Evolutionary conservation across 2,329 filamentous ascomycete species (phyloP).

Genomic region (Triangularia verruculosa): DNA sequence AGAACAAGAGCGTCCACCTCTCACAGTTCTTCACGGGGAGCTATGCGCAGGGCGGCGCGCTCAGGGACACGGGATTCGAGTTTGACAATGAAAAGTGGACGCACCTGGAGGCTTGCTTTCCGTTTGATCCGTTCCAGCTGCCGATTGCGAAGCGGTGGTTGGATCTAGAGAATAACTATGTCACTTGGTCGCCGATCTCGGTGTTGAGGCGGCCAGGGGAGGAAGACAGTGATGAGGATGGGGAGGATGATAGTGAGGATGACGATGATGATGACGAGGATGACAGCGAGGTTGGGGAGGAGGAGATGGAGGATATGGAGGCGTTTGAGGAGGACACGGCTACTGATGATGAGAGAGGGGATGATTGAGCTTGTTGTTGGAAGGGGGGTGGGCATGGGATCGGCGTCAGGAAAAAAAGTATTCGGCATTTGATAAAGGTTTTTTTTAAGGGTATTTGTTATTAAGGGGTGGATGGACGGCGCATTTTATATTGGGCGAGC

Average conservation of each 20-base stretch:
- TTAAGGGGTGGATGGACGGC: not conserved
- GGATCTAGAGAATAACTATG: constrained; percentile 67
- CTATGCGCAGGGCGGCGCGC: constrained; percentile 52
- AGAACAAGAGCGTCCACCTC: constrained; percentile 85
- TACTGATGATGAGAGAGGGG: constrained; percentile 27
- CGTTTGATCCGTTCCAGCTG: constrained; percentile 93
- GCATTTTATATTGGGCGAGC: not conserved
- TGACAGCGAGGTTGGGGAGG: not conserved
- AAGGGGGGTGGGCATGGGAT: not conserved
- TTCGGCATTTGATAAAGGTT: not conserved
- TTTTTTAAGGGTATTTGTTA: not conserved
- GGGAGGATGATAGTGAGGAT: constrained; percentile 44
- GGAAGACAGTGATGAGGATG: constrained; percentile 52
- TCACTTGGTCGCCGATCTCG: constrained; percentile 73
- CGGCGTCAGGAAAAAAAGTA: not conserved
- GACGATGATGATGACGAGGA: constrained; percentile 23
- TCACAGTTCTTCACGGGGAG: constrained; percentile 63
- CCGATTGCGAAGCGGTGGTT: constrained; percentile 87
- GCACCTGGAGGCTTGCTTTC: constrained; percentile 91
- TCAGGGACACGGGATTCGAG: constrained; percentile 51
- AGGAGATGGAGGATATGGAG: not conserved
- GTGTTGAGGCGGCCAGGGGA: constrained; percentile 61
- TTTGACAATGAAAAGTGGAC: constrained; percentile 71
- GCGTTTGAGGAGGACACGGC: constrained; percentile 29
- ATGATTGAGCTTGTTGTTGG: not conserved